These are phyloP conservation scores for Amanita thiersii DNA, from an alignment of 768 basidiomycete species.

Conservation along the genomic window DNA sequence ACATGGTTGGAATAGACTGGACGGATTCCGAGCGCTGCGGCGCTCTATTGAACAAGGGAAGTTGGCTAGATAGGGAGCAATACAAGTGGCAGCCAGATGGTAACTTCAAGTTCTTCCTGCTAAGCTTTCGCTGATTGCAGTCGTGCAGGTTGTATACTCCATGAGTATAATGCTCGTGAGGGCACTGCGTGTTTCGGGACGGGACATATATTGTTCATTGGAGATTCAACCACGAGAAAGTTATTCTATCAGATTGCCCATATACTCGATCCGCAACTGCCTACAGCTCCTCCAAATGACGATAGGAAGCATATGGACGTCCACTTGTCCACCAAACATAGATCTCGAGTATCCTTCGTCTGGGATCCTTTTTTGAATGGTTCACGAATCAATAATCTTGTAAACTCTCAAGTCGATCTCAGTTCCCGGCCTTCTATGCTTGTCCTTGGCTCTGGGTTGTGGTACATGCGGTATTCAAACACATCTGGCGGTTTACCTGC, in stretches of 20 bases:
- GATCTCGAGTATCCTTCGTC: constrained; percentile 47
- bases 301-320: constrained; percentile 67
- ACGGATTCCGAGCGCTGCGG: constrained; percentile 68
- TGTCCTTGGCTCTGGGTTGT: constrained; percentile 80
- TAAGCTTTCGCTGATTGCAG: constrained; percentile 1
- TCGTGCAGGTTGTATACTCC: constrained; percentile 71
- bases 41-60: constrained; percentile 61
- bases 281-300: constrained; percentile 41
- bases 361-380: constrained; percentile 90
- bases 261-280: constrained; percentile 48
- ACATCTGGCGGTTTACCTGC: constrained; percentile 65
- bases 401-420: constrained; percentile 17
- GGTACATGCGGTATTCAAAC: constrained; percentile 77
- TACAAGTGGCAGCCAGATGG: constrained; percentile 88
- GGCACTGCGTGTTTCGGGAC: constrained; percentile 46
- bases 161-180: constrained; percentile 52
- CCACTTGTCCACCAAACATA: constrained; percentile 33
- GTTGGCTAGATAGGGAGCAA: constrained; percentile 64
- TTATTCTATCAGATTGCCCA: constrained; percentile 73
- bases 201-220: constrained; percentile 64
- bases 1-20: constrained; percentile 40
- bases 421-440: constrained; percentile 47
- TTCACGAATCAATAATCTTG: constrained; percentile 40
- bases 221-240: constrained; percentile 76
- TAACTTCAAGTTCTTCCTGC: constrained; percentile 21